Evolutionary conservation across 768 basidiomycete genomes (phyloP), one percentile per base, ranked within the genome.

Genomic region (Suillus subalutaceus): DNA sequence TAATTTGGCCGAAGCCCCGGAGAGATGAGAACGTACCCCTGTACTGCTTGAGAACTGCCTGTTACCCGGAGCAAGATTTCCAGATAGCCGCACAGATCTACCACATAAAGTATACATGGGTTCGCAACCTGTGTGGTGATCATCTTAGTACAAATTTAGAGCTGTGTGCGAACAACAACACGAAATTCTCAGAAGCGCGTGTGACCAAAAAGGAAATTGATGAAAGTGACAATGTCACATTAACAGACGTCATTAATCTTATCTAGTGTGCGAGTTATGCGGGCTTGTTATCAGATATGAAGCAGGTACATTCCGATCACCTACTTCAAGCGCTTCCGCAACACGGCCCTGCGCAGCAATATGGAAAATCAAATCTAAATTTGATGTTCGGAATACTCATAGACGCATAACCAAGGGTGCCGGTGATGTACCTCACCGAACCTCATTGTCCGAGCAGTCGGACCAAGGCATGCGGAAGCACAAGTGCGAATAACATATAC

Each of bases 1-100:
- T 48, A 43, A 41, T 55, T 40, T 44, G 20, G 58, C 53, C 41
- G 46, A 46, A 46, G 48, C 20, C 35, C 48, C 26, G 50, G 38
- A 26, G 53, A 41, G 58, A 61, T 73, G 73, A 69, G 73, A 71
- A 67, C 53, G 1, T 6, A 23, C 53, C 12, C 43, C 12, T 58
- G 68, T 48, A 41, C 38, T 30, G 63, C 67, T 68, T 68, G 72
- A 66, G 65, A 73, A 71, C 16, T 50, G 20, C 23, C 20, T 56
- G 44, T 40, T 43, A 50, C 16, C 18, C 32, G 26, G 37, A 53
- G 55, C 23, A 26, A 50, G 32, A 6, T 23, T 40, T 23, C 13
- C 9, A n/a, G 38, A 59, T 23, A 38, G 38, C 26, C 26, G 26
- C 58, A 60, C 40, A 41, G 35, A 30, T 30, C 16, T 59, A 26